phyloP scores from a whole-genome alignment of 2,329 filamentous ascomycete species.

The Diplodia scrobiculata region DNA sequence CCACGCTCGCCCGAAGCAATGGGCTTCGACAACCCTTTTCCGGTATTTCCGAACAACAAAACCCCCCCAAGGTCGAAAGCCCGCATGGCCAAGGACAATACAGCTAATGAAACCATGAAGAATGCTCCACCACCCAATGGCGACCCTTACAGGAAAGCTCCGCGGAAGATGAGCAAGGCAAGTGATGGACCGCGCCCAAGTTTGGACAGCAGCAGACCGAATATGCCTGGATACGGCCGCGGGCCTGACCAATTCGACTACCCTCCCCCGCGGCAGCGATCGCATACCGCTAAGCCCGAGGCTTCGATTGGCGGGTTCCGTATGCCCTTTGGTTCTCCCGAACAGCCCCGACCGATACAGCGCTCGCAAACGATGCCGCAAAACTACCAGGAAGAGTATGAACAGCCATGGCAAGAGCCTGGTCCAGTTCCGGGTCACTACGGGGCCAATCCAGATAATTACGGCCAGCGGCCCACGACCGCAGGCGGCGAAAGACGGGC shows the following conservation, averaged over 20 bases:
- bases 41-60: conserved; percentile 46
- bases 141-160: conserved; percentile 22
- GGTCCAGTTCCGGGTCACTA: conserved; percentile 42
- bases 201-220: conserved; percentile 15
- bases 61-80: conserved; percentile 35
- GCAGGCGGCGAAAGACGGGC: conserved; percentile 35
- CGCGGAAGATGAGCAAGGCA: conserved; percentile 28
- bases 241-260: conserved; percentile 32
- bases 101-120: conserved; percentile 42
- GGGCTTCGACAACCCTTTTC: conserved; percentile 52
- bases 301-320: conserved; percentile 20
- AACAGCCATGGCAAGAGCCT: conserved; percentile 42
- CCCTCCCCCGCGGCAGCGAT: conserved; percentile 29
- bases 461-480: conserved; percentile 44
- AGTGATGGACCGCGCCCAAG: conserved; percentile 23
- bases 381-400: conserved; percentile 34
- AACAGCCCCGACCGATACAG: conserved; percentile 32
- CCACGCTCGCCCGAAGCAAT: conserved; percentile 36
- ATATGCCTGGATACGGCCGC: conserved; percentile 12
- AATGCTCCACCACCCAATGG: conserved; percentile 22
- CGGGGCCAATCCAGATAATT: conserved; percentile 42
- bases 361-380: conserved; percentile 46
- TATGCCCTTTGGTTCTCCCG: conserved; percentile 25
- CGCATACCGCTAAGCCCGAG: conserved; percentile 22
- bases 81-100: conserved; percentile 40